Conservation (phyloP, 345 rosid genomes). For the Salix koriyanagi region DNA sequence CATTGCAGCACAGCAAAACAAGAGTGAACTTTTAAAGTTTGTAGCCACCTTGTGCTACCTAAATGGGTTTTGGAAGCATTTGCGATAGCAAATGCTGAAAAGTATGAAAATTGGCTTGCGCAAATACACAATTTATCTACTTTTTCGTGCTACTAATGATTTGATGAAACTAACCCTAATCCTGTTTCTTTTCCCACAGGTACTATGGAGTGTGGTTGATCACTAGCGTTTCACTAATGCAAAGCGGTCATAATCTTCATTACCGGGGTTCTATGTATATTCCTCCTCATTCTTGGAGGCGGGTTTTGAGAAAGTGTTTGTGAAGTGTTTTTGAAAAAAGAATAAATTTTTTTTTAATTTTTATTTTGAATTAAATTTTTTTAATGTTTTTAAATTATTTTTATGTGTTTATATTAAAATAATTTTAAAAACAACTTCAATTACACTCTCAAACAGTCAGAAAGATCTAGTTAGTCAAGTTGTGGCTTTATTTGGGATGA, state of each 20-base stretch:
- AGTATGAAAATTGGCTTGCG: constrained; percentile 27
- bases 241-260: constrained; percentile 55
- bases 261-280: constrained; percentile 52
- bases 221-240: constrained; percentile 58
- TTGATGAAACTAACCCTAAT: neutral
- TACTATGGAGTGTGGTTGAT: constrained; percentile 88
- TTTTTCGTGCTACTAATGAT: neutral
- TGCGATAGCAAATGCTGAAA: constrained; percentile 73
- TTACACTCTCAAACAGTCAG: too few species aligned
- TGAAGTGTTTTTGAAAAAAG: too few species aligned
- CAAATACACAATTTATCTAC: neutral
- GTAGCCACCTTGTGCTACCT: constrained; percentile 68
- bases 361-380: too few species aligned
- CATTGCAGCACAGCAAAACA: constrained; percentile 52
- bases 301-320: too few species aligned
- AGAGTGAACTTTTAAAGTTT: constrained; percentile 31
- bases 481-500: constrained; percentile 56
- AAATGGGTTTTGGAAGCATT: constrained; percentile 89
- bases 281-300: constrained; percentile 40
- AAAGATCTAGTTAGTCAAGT: constrained; percentile 48
- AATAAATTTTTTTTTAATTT: too few species aligned
- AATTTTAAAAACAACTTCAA: too few species aligned
- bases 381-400: neutral
- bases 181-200: constrained; percentile 34
- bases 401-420: too few species aligned